Conservation (phyloP, 179 eudicot genomes). For the Silene coronaria region DNA sequence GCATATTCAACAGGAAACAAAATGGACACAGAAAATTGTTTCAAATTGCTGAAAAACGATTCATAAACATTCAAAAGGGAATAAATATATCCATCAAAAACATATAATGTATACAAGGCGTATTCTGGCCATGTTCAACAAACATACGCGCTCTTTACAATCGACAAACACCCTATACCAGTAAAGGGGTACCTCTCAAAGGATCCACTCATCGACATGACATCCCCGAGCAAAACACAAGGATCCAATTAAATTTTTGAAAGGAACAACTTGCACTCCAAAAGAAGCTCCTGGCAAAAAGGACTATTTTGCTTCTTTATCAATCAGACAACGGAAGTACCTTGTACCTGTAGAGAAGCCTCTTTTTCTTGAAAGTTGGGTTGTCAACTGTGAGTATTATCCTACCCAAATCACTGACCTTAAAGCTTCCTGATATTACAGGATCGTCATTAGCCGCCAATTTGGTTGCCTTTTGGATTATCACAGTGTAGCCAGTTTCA, state of each 20-base stretch:
- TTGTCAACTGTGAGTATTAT: conserved; percentile 30
- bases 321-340: conserved; percentile 39
- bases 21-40: neutral
- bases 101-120: conserved; percentile 11
- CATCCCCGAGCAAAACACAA: neutral
- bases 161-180: conserved; percentile 16
- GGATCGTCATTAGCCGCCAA: conserved; percentile 23
- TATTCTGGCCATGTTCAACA: conserved; percentile 17
- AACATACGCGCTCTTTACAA: conserved; percentile 20
- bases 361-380: conserved; percentile 35
- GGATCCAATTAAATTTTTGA: conserved; percentile 2
- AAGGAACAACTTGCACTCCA: conserved; percentile 9
- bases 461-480: conserved; percentile 32
- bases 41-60: neutral
- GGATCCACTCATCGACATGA: neutral
- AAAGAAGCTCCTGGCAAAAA: neutral
- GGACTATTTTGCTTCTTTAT: neutral
- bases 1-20: too few species aligned
- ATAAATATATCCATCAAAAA: conserved; percentile 8
- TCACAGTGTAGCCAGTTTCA: conserved; percentile 30
- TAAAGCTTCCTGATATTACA: conserved; percentile 33
- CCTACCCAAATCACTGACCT: conserved; percentile 33
- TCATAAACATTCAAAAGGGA: neutral
- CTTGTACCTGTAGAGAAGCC: conserved; percentile 26
- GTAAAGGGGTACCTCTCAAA: conserved; percentile 1